Evolutionary conservation across 129 eudicot species (phyloP).

Genomic region (Helianthus annuus): DNA sequence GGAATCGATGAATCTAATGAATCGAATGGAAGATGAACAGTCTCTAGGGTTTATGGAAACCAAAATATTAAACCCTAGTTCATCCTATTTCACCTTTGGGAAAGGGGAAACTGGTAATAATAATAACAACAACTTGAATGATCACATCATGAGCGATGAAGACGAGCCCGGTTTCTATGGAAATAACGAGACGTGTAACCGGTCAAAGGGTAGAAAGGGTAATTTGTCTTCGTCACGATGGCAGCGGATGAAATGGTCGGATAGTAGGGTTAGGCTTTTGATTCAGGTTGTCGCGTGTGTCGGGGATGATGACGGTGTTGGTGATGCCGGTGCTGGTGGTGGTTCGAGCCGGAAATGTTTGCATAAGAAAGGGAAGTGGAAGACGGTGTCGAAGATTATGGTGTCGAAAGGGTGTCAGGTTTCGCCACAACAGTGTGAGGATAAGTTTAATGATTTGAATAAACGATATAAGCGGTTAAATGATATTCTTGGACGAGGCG

Average conservation of each 20-base stretch:
- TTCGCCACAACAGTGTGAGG: constrained; percentile 86
- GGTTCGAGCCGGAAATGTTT: constrained; percentile 40
- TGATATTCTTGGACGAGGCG: constrained; percentile 73
- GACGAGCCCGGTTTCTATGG: constrained; percentile 40
- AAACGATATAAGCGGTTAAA: constrained; percentile 71
- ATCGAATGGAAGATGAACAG: constrained; percentile 40
- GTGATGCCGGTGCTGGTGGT: constrained; percentile 22
- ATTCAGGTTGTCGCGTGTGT: constrained; percentile 67
- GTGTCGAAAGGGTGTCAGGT: constrained; percentile 55
- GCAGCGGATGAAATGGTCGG: constrained; percentile 86
- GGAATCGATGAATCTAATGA: constrained; percentile 31
- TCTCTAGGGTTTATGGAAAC: constrained; percentile 44
- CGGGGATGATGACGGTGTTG: constrained; percentile 54
- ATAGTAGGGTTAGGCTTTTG: constrained; percentile 56
- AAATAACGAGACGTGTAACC: constrained; percentile 15
- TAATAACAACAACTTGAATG: neutral
- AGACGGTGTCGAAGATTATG: constrained; percentile 64
- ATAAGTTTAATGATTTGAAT: constrained; percentile 73
- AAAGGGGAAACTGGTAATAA: constrained; percentile 34
- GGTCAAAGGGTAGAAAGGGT: constrained; percentile 42
- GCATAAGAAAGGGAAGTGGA: constrained; percentile 78
- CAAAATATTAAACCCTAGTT: constrained; percentile 37
- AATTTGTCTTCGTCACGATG: constrained; percentile 38
- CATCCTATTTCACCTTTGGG: constrained; percentile 44
- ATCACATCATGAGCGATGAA: constrained; percentile 50